Base-by-base conservation (phyloP, 257 asterid species). In the Nicotiana obtusifolia region DNA sequence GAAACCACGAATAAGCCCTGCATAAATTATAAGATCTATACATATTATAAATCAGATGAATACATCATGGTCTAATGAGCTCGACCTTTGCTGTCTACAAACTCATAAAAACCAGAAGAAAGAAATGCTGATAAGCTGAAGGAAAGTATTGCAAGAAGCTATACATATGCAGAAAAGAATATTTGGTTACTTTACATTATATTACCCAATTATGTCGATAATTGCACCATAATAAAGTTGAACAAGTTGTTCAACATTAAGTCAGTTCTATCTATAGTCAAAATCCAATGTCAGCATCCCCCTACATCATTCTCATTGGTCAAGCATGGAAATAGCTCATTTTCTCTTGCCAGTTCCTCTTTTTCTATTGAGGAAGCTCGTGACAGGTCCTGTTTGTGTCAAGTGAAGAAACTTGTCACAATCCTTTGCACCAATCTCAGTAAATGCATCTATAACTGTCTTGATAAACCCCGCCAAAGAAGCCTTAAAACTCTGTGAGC, bases 401-500 rank as follows among this genome's bases (percentile, higher is more conserved):
- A 89, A 67, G 65, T 88, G 31, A 35, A 88, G 89, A 83, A 93
- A 92, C 67, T 91, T 90, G 3, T 89, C 88, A 17, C 96, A 93
- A 80, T 93, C 97, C 62, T 86, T 85, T 1, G 85, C 97, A 17
- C 97, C 98, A 59, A 88, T 83, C 33, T 81, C 86, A 16, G 83
- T 67, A 64, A 95, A 91, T 28, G 91, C 61, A 76, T 86, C 82
- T 44, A 94, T 89, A 60, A 95, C 86, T 6, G 69, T 71, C 78
- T 84, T 83, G 57, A 93, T 84, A 89, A 69, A 90, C 8, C 67
- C 78, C 4, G 89, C 88, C 87, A 90, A 78, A 5, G 65, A 64
- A 56, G 52, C 13, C 89, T 83, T 90, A 71, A 95, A 92, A 5
- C 80, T 80, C 30, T 78, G 87, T 15, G 99, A 95, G 85, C 97